phyloP scores from a whole-genome alignment of 208 protist species.

The Leishmania tarentolae region DNA sequence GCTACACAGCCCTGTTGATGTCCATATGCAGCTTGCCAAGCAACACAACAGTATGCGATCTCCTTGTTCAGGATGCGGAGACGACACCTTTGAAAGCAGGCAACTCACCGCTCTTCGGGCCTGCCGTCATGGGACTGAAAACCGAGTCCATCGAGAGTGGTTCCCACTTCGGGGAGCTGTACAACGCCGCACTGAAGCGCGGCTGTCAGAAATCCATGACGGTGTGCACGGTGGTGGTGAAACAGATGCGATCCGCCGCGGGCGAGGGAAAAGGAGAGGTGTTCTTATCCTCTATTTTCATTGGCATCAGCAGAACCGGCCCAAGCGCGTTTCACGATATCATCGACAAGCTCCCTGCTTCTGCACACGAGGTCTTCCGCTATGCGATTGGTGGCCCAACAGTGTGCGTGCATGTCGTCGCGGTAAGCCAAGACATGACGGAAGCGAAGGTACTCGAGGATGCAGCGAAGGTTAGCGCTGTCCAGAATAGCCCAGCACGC shows the following conservation, averaged over 20 bases:
- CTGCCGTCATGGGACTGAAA: constrained; percentile 37
- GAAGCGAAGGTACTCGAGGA: constrained; percentile 31
- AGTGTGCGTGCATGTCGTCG: constrained; percentile 41
- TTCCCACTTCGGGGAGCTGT: constrained; percentile 32
- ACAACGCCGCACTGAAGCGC: constrained; percentile 32
- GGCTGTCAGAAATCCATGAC: constrained; percentile 33
- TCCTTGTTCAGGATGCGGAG: constrained; percentile 28
- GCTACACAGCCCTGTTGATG: constrained; percentile 33
- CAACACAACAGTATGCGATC: constrained; percentile 35
- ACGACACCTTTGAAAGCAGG: constrained; percentile 34
- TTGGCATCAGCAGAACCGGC: constrained; percentile 40
- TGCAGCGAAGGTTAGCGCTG: constrained; percentile 36
- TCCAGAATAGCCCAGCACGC: constrained; percentile 52
- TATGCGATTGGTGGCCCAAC: constrained; percentile 48
- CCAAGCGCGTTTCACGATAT: constrained; percentile 37
- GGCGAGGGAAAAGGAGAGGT: constrained; percentile 35
- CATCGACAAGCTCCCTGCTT: constrained; percentile 26
- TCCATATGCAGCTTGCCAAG: constrained; percentile 39
- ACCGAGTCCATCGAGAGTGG: constrained; percentile 25
- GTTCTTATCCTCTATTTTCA: constrained; percentile 44
- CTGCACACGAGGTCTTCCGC: constrained; percentile 43
- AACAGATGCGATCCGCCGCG: constrained; percentile 32
- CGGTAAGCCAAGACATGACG: constrained; percentile 29
- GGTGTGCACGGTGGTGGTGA: constrained; percentile 53
- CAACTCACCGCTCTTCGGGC: constrained; percentile 61